phyloP scores from a whole-genome alignment of 2,329 filamentous ascomycete genomes.

The Clonostachys chloroleuca region DNA sequence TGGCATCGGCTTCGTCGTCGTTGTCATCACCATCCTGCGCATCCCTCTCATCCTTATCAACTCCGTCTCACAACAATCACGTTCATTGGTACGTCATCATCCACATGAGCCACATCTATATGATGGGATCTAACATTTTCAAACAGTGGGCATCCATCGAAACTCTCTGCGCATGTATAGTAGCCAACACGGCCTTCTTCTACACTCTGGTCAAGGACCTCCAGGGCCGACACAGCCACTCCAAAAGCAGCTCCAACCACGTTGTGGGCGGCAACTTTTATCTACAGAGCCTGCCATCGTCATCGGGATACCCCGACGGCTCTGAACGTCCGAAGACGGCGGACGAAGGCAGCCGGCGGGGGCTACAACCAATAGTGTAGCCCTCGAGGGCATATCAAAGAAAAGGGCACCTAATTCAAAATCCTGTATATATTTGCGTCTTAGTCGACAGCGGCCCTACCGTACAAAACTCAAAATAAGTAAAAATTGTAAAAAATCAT shows the following conservation, averaged over 20 bases:
- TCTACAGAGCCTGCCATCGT: constrained; percentile 5
- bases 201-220: constrained; percentile 18
- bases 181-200: constrained; percentile 21
- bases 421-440: no score
- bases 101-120: background rate
- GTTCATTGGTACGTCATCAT: constrained; percentile 1
- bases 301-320: background rate
- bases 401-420: no score
- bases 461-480: no score
- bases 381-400: no score
- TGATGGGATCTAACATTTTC: background rate
- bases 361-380: no score
- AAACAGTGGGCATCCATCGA: constrained; percentile 22
- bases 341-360: no score
- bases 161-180: constrained; percentile 22
- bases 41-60: constrained; percentile 18
- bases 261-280: constrained; percentile 3
- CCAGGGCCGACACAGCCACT: constrained; percentile 11
- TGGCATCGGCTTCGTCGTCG: constrained; percentile 15
- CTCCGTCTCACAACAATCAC: constrained; percentile 17
- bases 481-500: no score
- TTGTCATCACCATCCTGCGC: constrained; percentile 19
- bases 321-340: no score
- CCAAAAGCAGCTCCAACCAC: constrained; percentile 2
- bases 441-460: no score